These are phyloP conservation scores for Flaveria sonorensis DNA, from an alignment of 129 eudicot species.

Conservation along the genomic window DNA sequence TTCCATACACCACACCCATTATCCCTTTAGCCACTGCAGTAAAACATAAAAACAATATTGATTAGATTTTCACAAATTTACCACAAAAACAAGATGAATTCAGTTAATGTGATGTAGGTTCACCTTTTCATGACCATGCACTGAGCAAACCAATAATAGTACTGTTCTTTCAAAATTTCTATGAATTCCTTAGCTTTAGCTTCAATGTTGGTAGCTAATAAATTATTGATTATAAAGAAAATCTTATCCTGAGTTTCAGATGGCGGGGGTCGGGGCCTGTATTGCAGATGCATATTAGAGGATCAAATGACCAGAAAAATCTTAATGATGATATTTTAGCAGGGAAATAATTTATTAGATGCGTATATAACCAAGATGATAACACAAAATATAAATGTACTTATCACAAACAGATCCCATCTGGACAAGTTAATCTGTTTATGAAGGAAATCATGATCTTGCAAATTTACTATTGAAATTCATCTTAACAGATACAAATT, in stretches of 20 bases:
- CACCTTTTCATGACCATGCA: conserved; percentile 99
- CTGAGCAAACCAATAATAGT: no score
- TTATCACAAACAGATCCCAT: neutral
- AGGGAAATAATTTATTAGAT: neutral
- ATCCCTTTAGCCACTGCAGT: no score
- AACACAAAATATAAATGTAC: neutral
- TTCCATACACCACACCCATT: conserved; percentile 56
- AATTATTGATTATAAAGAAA: conserved; percentile 51
- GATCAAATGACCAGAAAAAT: no score
- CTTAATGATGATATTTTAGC: neutral
- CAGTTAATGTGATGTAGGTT: neutral
- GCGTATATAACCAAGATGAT: conserved; percentile 20
- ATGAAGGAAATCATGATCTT: conserved; percentile 7
- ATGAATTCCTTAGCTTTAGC: conserved; percentile 89
- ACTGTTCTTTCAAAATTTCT: conserved; percentile 70
- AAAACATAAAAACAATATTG: neutral
- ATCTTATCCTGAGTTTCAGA: conserved; percentile 91
- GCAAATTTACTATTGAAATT: neutral
- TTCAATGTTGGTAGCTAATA: conserved; percentile 44
- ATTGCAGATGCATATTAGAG: conserved; percentile 13
- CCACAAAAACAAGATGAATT: neutral
- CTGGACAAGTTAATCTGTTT: conserved; percentile 9
- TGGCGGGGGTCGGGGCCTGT: conserved; percentile 70
- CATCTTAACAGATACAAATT: neutral
- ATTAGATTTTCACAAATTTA: conserved; percentile 3